Base-by-base conservation (phyloP, 1,284 basidiomycete genomes). In the Marasmius oreades region DNA sequence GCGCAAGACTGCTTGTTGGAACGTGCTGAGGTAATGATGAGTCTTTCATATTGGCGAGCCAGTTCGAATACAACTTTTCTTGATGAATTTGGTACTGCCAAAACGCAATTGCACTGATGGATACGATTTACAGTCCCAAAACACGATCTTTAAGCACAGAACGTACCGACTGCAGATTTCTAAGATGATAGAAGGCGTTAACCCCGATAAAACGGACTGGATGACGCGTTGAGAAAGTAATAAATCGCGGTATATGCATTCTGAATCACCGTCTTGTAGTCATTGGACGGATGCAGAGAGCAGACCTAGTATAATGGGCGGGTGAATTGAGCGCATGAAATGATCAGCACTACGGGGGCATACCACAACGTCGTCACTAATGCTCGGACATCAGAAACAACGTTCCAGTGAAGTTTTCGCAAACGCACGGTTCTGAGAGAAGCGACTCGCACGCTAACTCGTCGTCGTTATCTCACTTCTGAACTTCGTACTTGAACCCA, bases 71-170 rank as follows among this genome's bases (percentile, higher is more conserved):
- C 63, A 61, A 89, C 90, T 80, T 84, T 73, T 93, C 90, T 72
- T 93, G 90, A 60, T 90, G 88, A 48, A 85, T 80, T 65, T 93
- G 90, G 67, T 93, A 93, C 67, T 91, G 88, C 91, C 91, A 93
- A 69, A 93, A 93, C 7, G 89, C 88, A 57, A 92, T 80, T 5
- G 89, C 87, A 33, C 88, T 90, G 58, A n/a, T 46, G 46, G 34
- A 39, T 51, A 37, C 7, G 22, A 37, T 20, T 52, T 39, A 28
- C 48, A 56, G 34, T 51, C 34, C 44, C 28, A 50, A 44, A 24
- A 28, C 7, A 33, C 5, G 8, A 20, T 28, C 5, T 10, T 31
- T 4, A 18, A 22, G 23, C 23, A 2, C 8, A 18, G 33, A 22
- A 69, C 77, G 16, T 57, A 85, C 89, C 90, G 82, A 65, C 81